A percentile compares a stretch with the other conserved stretches of the same genome.
Evolutionary conservation across 768 basidiomycete genomes (phyloP).

Genomic region (Dentipellis sp.): DNA sequence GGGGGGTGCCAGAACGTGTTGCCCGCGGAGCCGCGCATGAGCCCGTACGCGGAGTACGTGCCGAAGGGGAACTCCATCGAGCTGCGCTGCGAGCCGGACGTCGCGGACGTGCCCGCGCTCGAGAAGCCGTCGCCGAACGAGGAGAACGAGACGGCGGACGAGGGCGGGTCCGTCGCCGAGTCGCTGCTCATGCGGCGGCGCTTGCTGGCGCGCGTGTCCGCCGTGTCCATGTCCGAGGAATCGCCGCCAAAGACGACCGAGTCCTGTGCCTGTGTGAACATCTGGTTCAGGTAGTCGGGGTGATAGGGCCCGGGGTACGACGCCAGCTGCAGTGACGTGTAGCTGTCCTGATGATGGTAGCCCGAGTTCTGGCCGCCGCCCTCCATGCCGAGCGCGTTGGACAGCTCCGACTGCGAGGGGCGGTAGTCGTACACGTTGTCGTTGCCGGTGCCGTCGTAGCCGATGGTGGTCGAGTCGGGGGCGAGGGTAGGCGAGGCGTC

Average conservation of each 20-base stretch:
- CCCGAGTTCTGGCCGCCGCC: slow-evolving; percentile 15
- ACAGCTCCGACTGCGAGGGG: slow-evolving; percentile 39
- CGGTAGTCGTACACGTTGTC: slow-evolving; percentile 24
- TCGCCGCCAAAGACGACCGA: slow-evolving; percentile 47
- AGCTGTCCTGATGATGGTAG: slow-evolving; percentile 21
- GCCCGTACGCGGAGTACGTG: slow-evolving; percentile 36
- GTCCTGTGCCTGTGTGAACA: slow-evolving; percentile 37
- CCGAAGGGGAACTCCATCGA: slow-evolving; percentile 62
- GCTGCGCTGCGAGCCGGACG: slow-evolving; percentile 48
- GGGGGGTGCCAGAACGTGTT: slow-evolving; percentile 73
- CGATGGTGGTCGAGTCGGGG: slow-evolving; percentile 59
- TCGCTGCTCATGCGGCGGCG: slow-evolving; percentile 62
- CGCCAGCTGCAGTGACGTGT: slow-evolving; percentile 29
- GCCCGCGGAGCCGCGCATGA: slow-evolving; percentile 32
- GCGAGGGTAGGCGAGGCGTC: slow-evolving; percentile 56
- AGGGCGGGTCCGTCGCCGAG: slow-evolving; percentile 41
- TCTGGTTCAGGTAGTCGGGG: slow-evolving; percentile 56
- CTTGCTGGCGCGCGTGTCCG: slow-evolving; percentile 42
- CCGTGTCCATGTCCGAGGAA: slow-evolving; percentile 30
- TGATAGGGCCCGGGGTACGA: slow-evolving; percentile 66
- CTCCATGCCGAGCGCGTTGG: slow-evolving; percentile 34
- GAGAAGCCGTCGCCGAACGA: slow-evolving; percentile 38
- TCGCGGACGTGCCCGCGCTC: slow-evolving; percentile 36
- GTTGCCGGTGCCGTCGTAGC: slow-evolving; percentile 28
- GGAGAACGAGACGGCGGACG: slow-evolving; percentile 54